phyloP scores from a whole-genome alignment of 2,329 filamentous ascomycete genomes.

The Paraphoma sp. region DNA sequence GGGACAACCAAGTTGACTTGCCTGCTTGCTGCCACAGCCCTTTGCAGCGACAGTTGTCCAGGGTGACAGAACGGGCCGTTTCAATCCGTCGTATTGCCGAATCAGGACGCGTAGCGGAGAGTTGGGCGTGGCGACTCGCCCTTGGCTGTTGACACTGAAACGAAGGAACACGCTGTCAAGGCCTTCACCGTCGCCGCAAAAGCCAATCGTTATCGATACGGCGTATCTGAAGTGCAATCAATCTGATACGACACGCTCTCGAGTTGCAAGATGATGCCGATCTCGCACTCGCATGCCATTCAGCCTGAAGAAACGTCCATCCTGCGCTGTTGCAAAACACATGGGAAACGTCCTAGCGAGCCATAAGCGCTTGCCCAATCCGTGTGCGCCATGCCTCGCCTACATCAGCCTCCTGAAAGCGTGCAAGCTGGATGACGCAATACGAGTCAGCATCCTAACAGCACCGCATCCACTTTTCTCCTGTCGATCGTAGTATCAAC shows the following conservation, averaged over 20 bases:
- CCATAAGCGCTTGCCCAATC: not conserved
- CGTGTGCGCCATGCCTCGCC: conserved; percentile 2
- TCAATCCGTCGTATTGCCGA: not conserved
- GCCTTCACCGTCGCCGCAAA: not conserved
- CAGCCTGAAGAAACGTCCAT: conserved; percentile 1
- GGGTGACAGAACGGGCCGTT: conserved; percentile 14
- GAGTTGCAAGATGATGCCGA: not conserved
- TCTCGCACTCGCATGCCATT: not conserved
- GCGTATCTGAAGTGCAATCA: not conserved
- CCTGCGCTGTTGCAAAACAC: not conserved
- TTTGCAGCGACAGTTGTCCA: conserved; percentile 1
- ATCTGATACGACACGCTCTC: not conserved
- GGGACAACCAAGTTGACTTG: not conserved
- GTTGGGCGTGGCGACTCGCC: conserved; percentile 22
- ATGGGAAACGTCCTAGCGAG: not conserved
- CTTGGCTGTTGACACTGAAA: conserved; percentile 3
- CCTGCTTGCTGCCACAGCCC: not conserved
- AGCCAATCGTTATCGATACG: not conserved
- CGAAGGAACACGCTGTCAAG: not conserved
- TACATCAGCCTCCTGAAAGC: conserved; percentile 3
- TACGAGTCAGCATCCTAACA: not conserved
- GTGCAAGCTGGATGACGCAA: conserved; percentile 12
- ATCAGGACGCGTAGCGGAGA: conserved; percentile 8
- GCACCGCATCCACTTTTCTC: not conserved
- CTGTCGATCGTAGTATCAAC: not conserved